Evolutionary conservation across 2,329 filamentous ascomycete species (phyloP).

Genomic region (Sclerotiophoma versabilis): DNA sequence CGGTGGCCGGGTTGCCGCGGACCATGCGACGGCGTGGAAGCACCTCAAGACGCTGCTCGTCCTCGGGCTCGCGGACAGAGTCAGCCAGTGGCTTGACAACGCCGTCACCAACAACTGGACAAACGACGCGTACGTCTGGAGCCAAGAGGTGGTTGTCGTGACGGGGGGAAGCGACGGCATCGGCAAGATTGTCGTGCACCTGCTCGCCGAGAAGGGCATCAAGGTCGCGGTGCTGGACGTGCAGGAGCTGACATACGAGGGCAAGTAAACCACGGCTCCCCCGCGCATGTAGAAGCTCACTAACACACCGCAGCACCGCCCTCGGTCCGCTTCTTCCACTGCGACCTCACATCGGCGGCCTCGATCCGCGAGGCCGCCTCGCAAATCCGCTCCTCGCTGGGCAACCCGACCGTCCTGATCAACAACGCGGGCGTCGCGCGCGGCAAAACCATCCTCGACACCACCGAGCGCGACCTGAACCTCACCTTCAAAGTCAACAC

Average conservation of each 20-base stretch:
- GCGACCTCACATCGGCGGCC: conserved; percentile 69
- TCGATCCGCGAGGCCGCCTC: conserved; percentile 61
- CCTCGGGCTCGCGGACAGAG: conserved; percentile 58
- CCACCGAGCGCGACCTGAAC: conserved; percentile 64
- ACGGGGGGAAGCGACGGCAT: conserved; percentile 80
- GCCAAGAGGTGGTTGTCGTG: conserved; percentile 72
- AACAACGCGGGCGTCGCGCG: conserved; percentile 73
- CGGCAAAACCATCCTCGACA: conserved; percentile 67
- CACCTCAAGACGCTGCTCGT: conserved; percentile 62
- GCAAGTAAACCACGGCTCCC: conserved; percentile 24
- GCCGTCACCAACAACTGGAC: conserved; percentile 60
- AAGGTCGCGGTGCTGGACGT: conserved; percentile 77
- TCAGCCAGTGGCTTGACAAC: conserved; percentile 61
- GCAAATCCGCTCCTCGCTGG: conserved; percentile 63
- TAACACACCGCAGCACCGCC: conserved; percentile 48
- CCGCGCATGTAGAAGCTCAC: neutral
- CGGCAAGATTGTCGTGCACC: conserved; percentile 68
- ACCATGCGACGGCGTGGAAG: conserved; percentile 59
- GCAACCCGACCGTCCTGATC: conserved; percentile 72
- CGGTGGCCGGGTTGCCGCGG: conserved; percentile 62
- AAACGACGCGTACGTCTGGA: conserved; percentile 68
- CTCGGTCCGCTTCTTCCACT: conserved; percentile 72
- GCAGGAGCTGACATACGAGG: conserved; percentile 64
- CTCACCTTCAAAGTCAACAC: conserved; percentile 77
- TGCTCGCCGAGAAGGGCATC: conserved; percentile 69